Base-by-base conservation (phyloP, 202 grass and related monocot genomes). In the Brachypodium distachyon region DNA sequence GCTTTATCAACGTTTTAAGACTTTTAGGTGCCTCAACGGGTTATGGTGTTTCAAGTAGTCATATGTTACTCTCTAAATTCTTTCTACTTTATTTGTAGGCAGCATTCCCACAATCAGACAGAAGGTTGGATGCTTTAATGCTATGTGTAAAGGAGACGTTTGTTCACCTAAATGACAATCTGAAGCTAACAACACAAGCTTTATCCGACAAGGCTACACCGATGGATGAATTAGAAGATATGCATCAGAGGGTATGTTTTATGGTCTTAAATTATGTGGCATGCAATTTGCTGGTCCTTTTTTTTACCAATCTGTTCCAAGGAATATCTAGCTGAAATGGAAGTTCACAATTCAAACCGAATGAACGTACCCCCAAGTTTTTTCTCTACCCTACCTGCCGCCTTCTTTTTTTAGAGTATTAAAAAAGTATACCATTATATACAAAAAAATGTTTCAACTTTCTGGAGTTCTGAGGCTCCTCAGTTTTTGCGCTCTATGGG, bases 101-200 rank as follows among this genome's bases (percentile, higher is more conserved):
- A 55, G 89, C 94, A 74, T 94, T 97, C 71, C 91, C 89, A 67
- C 80, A 86, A 71, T 83, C 87, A 73, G 94, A 97, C 57, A 93
- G 78, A 92, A 94, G 94, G 78, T 77, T 97, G 79, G 94, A 97
- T 84, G 94, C 94, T 40, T 86, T 97, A 73, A 97, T 97, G 87
- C 77, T 97, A 36, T 94, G 89, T 90, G 89, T 89, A 71, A 97
- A 90, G 83, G 89, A 97, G 46, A 92, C 75, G 38, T 94, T 94
- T 82, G 53, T 90, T 27, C 91, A 90, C 80, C 74, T 97, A 25
- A 90, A 92, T 51, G 94, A 97, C 36, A 97, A 97, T 77, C 69
- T 97, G 76, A 97, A 92, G 67, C 59, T 92, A 63, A 92, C 91
- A 21, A 78, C 86, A 61, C 94, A 94, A 92, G 61, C 91, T 74